phyloP scores from a whole-genome alignment of 345 rosid genomes.

The Clausena lansium region DNA sequence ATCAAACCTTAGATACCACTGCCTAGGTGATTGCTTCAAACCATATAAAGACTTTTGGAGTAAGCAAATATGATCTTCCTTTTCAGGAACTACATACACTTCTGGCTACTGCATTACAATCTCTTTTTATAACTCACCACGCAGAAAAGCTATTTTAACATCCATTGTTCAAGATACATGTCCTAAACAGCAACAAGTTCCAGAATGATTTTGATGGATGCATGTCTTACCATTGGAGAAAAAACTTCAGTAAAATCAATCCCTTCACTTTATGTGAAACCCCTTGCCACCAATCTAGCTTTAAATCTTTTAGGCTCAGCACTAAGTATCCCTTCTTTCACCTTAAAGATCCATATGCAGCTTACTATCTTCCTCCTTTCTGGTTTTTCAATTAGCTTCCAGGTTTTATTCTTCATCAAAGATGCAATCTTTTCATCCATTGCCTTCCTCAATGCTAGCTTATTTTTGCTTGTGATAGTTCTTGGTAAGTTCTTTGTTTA shows the following conservation, averaged over 20 bases:
- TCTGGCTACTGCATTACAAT: background rate
- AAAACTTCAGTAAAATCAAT: no score
- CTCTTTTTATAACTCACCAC: no score
- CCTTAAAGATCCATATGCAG: background rate
- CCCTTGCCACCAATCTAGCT: background rate
- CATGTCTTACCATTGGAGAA: background rate
- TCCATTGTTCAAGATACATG: background rate
- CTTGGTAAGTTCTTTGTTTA: background rate
- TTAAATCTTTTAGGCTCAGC: no score
- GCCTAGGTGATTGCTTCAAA: background rate
- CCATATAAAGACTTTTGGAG: background rate
- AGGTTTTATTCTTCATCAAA: no score
- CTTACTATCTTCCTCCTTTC: no score
- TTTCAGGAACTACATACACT: background rate
- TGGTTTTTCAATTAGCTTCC: background rate
- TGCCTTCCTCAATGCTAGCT: accelerated
- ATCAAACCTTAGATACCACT: background rate
- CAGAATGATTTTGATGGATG: no score
- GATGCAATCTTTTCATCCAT: no score
- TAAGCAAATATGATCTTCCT: background rate
- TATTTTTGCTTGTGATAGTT: background rate
- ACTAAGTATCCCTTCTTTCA: no score
- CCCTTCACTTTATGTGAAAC: background rate
- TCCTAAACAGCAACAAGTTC: background rate
- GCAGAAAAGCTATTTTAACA: background rate